Evolutionary conservation across 106 monocot genomes (phyloP).

Genomic region (Xerophyta viscosa): DNA sequence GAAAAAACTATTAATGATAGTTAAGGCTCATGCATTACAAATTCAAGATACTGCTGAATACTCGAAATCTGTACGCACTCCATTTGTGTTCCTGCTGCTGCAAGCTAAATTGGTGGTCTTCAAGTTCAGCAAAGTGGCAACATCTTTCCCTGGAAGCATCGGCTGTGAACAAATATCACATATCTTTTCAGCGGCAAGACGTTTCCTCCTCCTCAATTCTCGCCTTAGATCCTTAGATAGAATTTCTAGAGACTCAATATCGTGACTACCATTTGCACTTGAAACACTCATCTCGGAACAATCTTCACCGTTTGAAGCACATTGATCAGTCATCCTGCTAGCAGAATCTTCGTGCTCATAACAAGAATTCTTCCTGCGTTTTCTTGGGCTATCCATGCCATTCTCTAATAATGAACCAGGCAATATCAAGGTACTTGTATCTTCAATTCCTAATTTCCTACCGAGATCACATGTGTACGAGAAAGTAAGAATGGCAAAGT

Average conservation of each 20-base stretch:
- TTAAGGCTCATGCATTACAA: no score
- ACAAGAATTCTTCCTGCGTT: conserved; percentile 46
- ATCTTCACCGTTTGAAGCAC: conserved; percentile 15
- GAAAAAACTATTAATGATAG: no score
- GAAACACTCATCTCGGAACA: conserved; percentile 3
- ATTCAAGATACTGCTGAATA: no score
- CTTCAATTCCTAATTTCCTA: conserved; percentile 29
- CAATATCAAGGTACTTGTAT: conserved; percentile 9
- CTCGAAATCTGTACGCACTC: conserved; percentile 28
- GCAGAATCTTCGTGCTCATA: conserved; percentile 44
- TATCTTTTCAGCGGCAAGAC: conserved; percentile 40
- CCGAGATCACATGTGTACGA: conserved; percentile 58
- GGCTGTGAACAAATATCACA: conserved; percentile 79
- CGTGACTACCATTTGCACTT: neutral
- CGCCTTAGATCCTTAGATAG: conserved; percentile 28
- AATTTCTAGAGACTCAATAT: conserved; percentile 3
- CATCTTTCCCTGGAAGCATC: conserved; percentile 79
- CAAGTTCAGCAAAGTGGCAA: conserved; percentile 61
- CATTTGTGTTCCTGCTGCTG: conserved; percentile 80
- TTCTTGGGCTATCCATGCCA: conserved; percentile 21
- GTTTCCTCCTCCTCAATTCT: conserved; percentile 50
- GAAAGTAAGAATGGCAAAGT: conserved; percentile 69
- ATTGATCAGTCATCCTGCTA: conserved; percentile 4
- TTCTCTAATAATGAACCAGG: conserved; percentile 37
- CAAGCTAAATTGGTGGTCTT: conserved; percentile 74